phyloP scores from a whole-genome alignment of 2,329 filamentous ascomycete species.

The Alternaria brassicicola region DNA sequence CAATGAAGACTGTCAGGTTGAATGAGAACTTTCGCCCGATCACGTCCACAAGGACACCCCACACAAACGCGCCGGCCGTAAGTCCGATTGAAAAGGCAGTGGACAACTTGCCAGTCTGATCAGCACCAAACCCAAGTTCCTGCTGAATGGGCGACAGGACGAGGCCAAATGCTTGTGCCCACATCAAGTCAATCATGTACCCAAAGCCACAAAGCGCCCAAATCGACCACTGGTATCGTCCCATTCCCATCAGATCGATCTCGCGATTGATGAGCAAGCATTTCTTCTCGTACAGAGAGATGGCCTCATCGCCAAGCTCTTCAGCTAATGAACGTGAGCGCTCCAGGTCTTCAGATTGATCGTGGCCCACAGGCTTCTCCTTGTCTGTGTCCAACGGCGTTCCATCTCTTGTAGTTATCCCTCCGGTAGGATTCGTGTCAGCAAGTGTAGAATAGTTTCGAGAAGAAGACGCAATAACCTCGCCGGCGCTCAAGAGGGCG shows the following conservation, averaged over 20 bases:
- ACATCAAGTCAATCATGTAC: slow-evolving; percentile 62
- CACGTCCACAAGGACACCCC: slow-evolving; percentile 63
- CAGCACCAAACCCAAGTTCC: slow-evolving; percentile 59
- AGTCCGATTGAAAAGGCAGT: slow-evolving; percentile 62
- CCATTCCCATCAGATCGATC: slow-evolving; percentile 61
- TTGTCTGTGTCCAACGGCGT: slow-evolving; percentile 1
- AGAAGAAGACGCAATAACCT: slow-evolving; percentile 9
- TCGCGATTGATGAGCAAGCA: slow-evolving; percentile 55
- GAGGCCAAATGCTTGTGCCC: slow-evolving; percentile 65
- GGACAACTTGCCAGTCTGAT: slow-evolving; percentile 59
- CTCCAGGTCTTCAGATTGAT: slow-evolving; percentile 1
- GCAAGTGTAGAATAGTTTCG: slow-evolving; percentile 14
- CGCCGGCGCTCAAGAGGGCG: slow-evolving; percentile 7
- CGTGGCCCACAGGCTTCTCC: background rate
- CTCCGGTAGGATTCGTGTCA: background rate
- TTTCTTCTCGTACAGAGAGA: slow-evolving; percentile 52
- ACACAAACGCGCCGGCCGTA: slow-evolving; percentile 62
- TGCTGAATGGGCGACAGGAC: slow-evolving; percentile 61
- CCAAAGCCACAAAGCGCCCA: slow-evolving; percentile 62
- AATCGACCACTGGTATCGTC: slow-evolving; percentile 60
- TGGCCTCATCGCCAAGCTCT: slow-evolving; percentile 19
- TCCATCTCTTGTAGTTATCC: background rate
- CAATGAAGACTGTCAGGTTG: slow-evolving; percentile 63
- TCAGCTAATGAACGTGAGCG: slow-evolving; percentile 4
- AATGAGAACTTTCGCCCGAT: slow-evolving; percentile 62